Evolutionary conservation across 768 basidiomycete species (phyloP), one percentile per base, ranked within the genome.

Genomic region (Rhodotorula graminis): DNA sequence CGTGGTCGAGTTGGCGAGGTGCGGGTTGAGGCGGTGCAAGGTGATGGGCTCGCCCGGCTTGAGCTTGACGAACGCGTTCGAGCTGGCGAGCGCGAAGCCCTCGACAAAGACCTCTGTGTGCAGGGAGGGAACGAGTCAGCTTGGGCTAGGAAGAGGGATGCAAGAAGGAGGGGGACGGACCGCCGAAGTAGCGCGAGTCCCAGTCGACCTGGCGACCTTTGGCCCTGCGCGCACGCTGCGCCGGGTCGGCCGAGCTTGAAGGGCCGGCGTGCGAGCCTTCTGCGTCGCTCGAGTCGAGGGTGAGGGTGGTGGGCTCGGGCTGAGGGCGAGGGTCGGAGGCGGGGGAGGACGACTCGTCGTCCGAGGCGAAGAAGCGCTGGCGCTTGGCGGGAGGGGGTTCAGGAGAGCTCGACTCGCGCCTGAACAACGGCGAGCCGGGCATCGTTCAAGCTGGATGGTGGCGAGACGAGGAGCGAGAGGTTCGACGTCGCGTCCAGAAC

Each of bases 31-130:
- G 12, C 75, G 44, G 10, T 52, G 18, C 8, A 72, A 19, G 7
- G 55, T 64, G 61, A 76, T 37, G 5, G 50, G 37, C 11, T 76
- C 75, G 25, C 64, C 64, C 18, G 58, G 18, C 40, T 63, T 68
- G 47, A 73, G 69, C 49, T 21, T 25, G 49, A 64, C 56, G 16
- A 76, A 70, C 0, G 64, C 46, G 18, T 49, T 53, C 1, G 42
- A 27, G 25, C 58, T 61, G 0, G 71, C 52, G 44, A 68, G 44
- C 0, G 71, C 71, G 27, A 56, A 72, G 21, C 50, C 66, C 7
- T 37, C 44, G 18, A 72, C 67, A 21, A 68, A 57, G 31, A 72
- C 71, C 16, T 72, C 71, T 67, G 49, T 11, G 9, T 2, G 27
- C 0, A 5, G 25, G n/a, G 14, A 3, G 6, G 4, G 64, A 11